phyloP scores from a whole-genome alignment of 1,284 basidiomycete species.

The Apiotrichum laibachii region DNA sequence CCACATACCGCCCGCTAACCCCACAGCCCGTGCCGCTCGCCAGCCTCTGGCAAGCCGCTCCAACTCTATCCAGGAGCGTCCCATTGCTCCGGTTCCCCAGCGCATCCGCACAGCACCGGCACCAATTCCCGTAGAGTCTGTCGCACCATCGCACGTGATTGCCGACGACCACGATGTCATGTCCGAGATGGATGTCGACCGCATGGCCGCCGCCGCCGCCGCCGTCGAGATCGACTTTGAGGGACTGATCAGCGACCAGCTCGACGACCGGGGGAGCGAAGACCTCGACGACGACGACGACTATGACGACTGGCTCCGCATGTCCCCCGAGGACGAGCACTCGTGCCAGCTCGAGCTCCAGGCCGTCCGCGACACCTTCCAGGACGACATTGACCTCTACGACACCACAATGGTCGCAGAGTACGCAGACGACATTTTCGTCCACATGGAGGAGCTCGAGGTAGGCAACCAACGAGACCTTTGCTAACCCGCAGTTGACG shows the following conservation, averaged over 20 bases:
- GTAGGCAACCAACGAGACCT: slow-evolving; percentile 54
- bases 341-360: slow-evolving; percentile 40
- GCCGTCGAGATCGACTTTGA: slow-evolving; percentile 12
- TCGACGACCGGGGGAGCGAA: slow-evolving; percentile 16
- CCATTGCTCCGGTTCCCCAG: slow-evolving; percentile 43
- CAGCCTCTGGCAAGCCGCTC: slow-evolving; percentile 37
- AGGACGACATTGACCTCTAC: slow-evolving; percentile 76
- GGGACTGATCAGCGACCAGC: background rate
- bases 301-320: slow-evolving; percentile 65
- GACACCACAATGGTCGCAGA: slow-evolving; percentile 98
- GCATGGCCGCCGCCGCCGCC: slow-evolving; percentile 16
- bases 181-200: slow-evolving; percentile 44
- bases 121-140: slow-evolving; percentile 23
- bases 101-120: slow-evolving; percentile 12
- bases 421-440: slow-evolving; percentile 95
- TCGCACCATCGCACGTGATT: slow-evolving; percentile 5
- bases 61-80: slow-evolving; percentile 28
- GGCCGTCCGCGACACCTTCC: slow-evolving; percentile 50
- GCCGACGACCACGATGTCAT: slow-evolving; percentile 21
- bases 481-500: slow-evolving; percentile 58
- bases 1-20: slow-evolving; percentile 1
- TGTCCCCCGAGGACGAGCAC: slow-evolving; percentile 52
- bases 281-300: slow-evolving; percentile 46
- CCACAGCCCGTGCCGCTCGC: slow-evolving; percentile 31
- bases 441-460: slow-evolving; percentile 91